These are phyloP conservation scores for Quercus glauca DNA, from an alignment of 306 rosid species.

Conservation along the genomic window DNA sequence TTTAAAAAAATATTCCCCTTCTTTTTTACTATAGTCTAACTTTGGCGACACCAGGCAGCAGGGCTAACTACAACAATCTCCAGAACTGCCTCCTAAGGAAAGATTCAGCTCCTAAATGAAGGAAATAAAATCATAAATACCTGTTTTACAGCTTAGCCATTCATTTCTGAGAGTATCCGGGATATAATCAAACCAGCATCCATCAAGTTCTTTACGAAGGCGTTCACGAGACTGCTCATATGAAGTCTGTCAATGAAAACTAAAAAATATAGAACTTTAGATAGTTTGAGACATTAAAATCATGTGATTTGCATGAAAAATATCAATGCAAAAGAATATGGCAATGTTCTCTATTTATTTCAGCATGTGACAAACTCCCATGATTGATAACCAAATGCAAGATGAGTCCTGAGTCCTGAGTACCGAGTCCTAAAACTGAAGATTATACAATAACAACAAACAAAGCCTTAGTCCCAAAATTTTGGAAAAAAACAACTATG, in stretches of 20 bases:
- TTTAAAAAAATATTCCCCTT: background rate
- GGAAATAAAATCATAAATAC: constrained; percentile 30
- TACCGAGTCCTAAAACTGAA: background rate
- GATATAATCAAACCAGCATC: constrained; percentile 81
- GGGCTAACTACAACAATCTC: constrained; percentile 8
- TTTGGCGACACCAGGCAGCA: constrained; percentile 13
- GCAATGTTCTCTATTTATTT: background rate
- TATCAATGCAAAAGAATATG: constrained; percentile 1
- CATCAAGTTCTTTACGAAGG: constrained; percentile 64
- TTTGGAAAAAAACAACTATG: too few relatives aligned
- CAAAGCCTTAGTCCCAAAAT: too few relatives aligned
- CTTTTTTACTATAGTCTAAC: background rate
- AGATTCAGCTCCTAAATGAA: background rate
- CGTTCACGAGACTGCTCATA: constrained; percentile 48
- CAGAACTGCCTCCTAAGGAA: background rate
- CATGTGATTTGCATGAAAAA: constrained; percentile 4
- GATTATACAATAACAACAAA: background rate
- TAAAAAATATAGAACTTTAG: constrained; percentile 76
- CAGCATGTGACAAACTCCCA: constrained; percentile 6
- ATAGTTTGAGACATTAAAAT: constrained; percentile 33
- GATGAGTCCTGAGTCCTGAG: background rate
- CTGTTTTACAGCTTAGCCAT: constrained; percentile 63
- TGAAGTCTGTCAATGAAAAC: constrained; percentile 69
- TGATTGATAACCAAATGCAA: background rate
- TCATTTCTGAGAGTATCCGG: constrained; percentile 62